These are phyloP conservation scores for Dactylellina parvicollis DNA, from an alignment of 2,329 filamentous ascomycete genomes.

Conservation along the genomic window DNA sequence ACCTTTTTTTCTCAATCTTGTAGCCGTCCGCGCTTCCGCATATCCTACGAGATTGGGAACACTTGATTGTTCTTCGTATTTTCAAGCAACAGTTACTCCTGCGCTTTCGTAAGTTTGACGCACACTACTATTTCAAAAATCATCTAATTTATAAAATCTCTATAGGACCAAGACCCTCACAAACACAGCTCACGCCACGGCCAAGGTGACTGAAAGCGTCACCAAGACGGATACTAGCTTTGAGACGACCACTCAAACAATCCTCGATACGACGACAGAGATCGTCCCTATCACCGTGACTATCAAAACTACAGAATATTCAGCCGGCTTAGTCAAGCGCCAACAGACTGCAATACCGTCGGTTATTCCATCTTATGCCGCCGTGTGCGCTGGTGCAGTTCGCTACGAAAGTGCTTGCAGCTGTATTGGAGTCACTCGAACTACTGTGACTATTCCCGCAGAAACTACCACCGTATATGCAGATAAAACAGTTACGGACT, in stretches of 20 bases:
- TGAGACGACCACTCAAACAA: not conserved
- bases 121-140: no score
- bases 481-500: conserved; percentile 2
- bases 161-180: not conserved
- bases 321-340: conserved; percentile 13
- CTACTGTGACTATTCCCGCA: conserved; percentile 46
- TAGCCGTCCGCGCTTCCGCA: not conserved
- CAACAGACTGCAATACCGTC: conserved; percentile 43
- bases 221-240: not conserved
- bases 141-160: no score
- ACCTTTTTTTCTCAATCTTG: not conserved
- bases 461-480: conserved; percentile 1
- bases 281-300: conserved; percentile 2
- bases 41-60: not conserved
- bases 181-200: not conserved
- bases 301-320: conserved; percentile 3
- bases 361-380: conserved; percentile 57
- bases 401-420: conserved; percentile 59
- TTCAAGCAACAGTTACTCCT: not conserved
- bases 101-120: not conserved
- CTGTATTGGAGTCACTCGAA: conserved; percentile 57
- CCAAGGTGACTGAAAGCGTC: not conserved
- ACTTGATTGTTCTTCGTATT: not conserved
- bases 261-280: not conserved
- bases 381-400: conserved; percentile 54